Base-by-base conservation (phyloP, 441 rosid species). In the Pelargonium cotyledonis region DNA sequence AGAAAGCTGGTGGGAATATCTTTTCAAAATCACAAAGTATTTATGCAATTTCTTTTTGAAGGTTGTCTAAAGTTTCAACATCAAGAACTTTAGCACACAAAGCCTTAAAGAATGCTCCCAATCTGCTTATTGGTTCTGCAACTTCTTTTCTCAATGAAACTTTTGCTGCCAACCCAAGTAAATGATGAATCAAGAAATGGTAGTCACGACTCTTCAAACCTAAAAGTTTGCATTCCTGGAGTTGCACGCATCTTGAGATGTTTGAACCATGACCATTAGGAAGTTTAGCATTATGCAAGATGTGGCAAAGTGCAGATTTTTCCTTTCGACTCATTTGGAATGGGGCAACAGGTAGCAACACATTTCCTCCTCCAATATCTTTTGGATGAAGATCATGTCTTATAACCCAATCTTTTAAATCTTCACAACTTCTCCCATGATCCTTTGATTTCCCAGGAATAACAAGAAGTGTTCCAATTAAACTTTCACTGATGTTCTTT, bases 401-500 rank as follows among this genome's bases (percentile, higher is more conserved):
- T 18, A 65, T 40, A 0, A 9, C 47, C 70, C 65, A 15, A 0
- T 19, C 55, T n/a, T 49, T 10, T 11, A 73, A 26, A 51, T 70
- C 70, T 0, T 5, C 26, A 14, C 66, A 14, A 2, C 49, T 46
- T 0, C 68, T 68, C 8, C 58, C 4, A 8, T 16, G 38, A 12
- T 78, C 63, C 3, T 74, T 78, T 9, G 38, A 12, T 35, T 78
- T 74, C 0, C 68, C 63, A 1, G 47, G 14, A 0, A 68, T 15
- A 5, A 41, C 38, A 44, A 73, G 1, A 4, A 74, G 23, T 0
- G 75, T 78, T 0, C 38, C 43, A 6, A 77, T 0, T 0, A 72
- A 1, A 26, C 26, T 73, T 6, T 72, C 73, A 72, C 53, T 66
- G 1, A 72, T 10, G 23, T 69, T 76, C 9, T 76, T 68, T 10